Evolutionary conservation across 768 basidiomycete genomes (phyloP), one percentile per base, ranked within the genome.

Genomic region (Suillus brevipes): DNA sequence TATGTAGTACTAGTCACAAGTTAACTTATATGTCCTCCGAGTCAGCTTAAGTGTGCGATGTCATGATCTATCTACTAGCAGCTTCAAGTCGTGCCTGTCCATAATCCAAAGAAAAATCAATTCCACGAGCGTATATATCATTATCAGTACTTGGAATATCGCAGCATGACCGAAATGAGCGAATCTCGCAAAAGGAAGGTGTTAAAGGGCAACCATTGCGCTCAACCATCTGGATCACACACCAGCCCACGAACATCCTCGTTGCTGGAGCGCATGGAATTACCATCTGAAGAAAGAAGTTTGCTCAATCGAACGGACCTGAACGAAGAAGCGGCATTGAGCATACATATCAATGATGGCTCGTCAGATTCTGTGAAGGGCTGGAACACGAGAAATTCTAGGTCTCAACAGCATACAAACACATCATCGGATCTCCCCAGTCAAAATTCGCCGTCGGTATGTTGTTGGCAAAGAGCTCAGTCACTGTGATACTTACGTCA

Each of bases 371-470:
- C 37, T n/a, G 20, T 56, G 10, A 34, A 56, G 36, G 31, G 53
- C 10, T 55, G 34, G 34, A n/a, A 25, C 38, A 23, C 57, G 38
- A 28, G 23, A 6, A 58, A 25, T 9, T 58, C 8, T 38, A 14
- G 37, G 56, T 58, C 37, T 16, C 37, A 10, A 25, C 8, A 23
- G 36, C 56, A 38, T 10, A 66, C 74, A 53, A 62, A 62, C 57
- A 49, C 61, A n/a, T 63, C 62, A 14, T 34, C 64, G 0, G 23
- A 59, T 13, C 37, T 40, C 34, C 53, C 66, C 28, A 45, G 58
- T 20, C n/a, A 65, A 62, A n/a, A 42, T 42, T 61, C 64, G 65
- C 53, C 40, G 65, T 65, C 45, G 73, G 75, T 76, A 68, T 31
- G 74, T 73, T 10, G 20, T 20, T 20, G 16, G 23, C 64, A 69